Percentiles rank a stretch among this genome's conserved stretches.
phyloP scores from a whole-genome alignment of 352 stramenopile species.

The Phytophthora foliorum region DNA sequence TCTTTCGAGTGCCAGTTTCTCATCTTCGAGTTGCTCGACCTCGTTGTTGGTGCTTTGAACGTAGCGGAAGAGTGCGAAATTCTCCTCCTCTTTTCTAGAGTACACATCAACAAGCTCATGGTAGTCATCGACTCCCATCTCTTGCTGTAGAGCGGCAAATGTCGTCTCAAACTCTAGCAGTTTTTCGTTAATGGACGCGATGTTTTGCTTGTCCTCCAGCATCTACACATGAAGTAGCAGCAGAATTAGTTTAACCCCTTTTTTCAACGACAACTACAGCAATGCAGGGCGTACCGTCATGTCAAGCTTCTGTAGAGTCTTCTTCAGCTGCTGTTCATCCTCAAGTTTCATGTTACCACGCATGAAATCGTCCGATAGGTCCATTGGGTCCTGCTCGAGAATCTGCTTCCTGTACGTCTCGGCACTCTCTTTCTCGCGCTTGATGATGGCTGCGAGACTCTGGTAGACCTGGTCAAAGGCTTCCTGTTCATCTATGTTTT shows the following conservation, averaged over 20 bases:
- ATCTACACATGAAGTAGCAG: conserved; percentile 44
- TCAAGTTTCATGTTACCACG: conserved; percentile 83
- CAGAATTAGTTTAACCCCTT: not conserved
- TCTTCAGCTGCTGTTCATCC: conserved; percentile 81
- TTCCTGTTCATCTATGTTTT: conserved; percentile 83
- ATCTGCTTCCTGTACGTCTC: conserved; percentile 85
- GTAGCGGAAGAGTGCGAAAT: conserved; percentile 85
- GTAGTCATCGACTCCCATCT: conserved; percentile 75
- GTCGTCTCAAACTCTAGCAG: conserved; percentile 81
- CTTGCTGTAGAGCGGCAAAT: conserved; percentile 65
- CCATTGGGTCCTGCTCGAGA: conserved; percentile 74
- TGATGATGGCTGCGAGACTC: conserved; percentile 76
- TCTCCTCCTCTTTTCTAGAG: conserved; percentile 80
- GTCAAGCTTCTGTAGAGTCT: conserved; percentile 69
- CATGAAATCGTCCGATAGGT: conserved; percentile 75
- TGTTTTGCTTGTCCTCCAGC: conserved; percentile 73
- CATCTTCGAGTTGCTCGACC: conserved; percentile 85
- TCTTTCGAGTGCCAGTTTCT: conserved; percentile 63
- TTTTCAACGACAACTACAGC: not conserved
- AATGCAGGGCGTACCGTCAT: conserved; percentile 45
- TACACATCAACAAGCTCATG: conserved; percentile 70
- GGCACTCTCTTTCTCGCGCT: conserved; percentile 76
- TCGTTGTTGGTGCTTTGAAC: conserved; percentile 86
- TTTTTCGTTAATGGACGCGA: conserved; percentile 75
- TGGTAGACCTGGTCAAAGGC: conserved; percentile 81